Conservation (phyloP, 495 filamentous ascomycete species). For the Penicillium silybi region DNA sequence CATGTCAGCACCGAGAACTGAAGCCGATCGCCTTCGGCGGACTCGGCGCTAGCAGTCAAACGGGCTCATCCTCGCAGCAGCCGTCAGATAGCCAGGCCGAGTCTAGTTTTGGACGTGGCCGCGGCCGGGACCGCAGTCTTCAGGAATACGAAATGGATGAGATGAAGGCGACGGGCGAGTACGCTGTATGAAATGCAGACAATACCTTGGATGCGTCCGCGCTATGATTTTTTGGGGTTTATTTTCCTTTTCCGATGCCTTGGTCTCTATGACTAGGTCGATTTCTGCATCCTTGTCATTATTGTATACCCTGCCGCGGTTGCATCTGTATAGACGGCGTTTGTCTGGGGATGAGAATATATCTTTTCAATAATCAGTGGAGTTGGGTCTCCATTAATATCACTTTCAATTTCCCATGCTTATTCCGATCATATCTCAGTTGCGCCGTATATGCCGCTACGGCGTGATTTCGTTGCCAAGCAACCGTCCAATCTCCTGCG, state of each 20-base stretch:
- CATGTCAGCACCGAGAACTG: slow-evolving; percentile 84
- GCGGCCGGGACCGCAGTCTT: slow-evolving; percentile 35
- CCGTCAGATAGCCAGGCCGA: slow-evolving; percentile 23
- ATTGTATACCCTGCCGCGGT: slow-evolving; percentile 37
- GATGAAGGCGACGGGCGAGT: slow-evolving; percentile 48
- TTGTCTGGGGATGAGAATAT: slow-evolving; percentile 21
- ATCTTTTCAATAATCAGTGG: slow-evolving; percentile 10
- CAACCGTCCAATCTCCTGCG: slow-evolving; percentile 12
- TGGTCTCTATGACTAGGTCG: background rate
- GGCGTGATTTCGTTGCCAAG: slow-evolving; percentile 7
- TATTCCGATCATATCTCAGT: background rate
- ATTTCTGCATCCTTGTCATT: background rate
- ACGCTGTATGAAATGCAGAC: slow-evolving; percentile 26
- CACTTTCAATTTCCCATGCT: background rate
- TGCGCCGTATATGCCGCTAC: background rate
- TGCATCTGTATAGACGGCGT: slow-evolving; percentile 42
- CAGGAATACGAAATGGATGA: slow-evolving; percentile 80
- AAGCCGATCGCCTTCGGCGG: slow-evolving; percentile 85
- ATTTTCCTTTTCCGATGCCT: slow-evolving; percentile 2
- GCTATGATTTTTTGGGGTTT: slow-evolving; percentile 3
- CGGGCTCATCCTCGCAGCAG: slow-evolving; percentile 19
- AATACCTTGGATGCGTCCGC: slow-evolving; percentile 1
- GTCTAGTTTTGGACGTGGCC: slow-evolving; percentile 31
- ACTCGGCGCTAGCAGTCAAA: slow-evolving; percentile 27
- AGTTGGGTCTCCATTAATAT: background rate